Evolutionary conservation across 306 rosid species (phyloP).

Genomic region (Amphicarpaea edgeworthii): DNA sequence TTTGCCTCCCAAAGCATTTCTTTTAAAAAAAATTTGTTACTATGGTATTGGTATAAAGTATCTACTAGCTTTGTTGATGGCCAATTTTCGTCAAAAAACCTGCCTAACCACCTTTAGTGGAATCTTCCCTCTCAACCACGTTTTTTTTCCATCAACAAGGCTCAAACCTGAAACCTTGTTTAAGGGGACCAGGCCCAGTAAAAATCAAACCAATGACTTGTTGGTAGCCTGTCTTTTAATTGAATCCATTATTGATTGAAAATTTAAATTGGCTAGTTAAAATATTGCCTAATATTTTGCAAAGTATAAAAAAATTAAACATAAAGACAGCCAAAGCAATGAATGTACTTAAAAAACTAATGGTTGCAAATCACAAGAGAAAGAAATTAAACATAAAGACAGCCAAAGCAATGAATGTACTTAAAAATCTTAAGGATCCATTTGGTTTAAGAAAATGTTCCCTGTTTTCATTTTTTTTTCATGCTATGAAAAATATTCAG

Average conservation of each 20-base stretch:
- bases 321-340: neutral
- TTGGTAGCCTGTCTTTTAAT: too few species aligned
- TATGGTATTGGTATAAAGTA: too few species aligned
- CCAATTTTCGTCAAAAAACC: too few species aligned
- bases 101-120: too few species aligned
- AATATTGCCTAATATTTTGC: constrained; percentile 8
- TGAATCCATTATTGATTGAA: neutral
- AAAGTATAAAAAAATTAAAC: constrained; percentile 11
- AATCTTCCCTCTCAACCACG: too few species aligned
- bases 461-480: neutral
- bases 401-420: neutral
- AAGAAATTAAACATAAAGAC: constrained; percentile 8
- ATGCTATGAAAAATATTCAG: neutral
- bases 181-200: too few species aligned
- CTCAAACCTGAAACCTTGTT: too few species aligned
- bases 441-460: neutral
- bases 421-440: neutral
- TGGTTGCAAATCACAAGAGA: neutral
- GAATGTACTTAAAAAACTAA: neutral
- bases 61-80: too few species aligned
- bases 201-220: too few species aligned
- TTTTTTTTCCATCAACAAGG: too few species aligned
- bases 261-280: neutral
- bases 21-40: too few species aligned
- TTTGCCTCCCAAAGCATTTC: neutral